phyloP scores from a whole-genome alignment of 23 red algal species.

The Porphyridium purpureum region DNA sequence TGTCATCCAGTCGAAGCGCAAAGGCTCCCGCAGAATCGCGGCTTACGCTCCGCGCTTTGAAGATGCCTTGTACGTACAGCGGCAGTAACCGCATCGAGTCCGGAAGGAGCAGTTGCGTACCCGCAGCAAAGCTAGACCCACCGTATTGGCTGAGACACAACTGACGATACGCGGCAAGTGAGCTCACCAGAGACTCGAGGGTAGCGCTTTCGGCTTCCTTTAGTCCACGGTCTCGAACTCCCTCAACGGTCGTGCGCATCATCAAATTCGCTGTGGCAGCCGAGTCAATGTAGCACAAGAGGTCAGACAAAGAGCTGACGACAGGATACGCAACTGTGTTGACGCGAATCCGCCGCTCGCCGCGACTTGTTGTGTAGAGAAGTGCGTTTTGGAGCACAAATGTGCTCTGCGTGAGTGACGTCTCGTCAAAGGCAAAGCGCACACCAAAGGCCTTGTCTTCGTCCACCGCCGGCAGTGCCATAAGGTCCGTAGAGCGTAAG shows the following conservation, averaged over 20 bases:
- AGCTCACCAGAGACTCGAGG: conserved; percentile 45
- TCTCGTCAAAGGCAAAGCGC: conserved; percentile 78
- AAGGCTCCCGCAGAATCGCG: conserved; percentile 61
- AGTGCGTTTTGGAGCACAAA: conserved; percentile 85
- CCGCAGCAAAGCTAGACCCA: conserved; percentile 1
- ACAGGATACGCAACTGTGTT: conserved; percentile 73
- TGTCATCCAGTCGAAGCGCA: conserved; percentile 75
- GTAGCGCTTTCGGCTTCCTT: conserved; percentile 40
- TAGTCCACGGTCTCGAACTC: conserved; percentile 30
- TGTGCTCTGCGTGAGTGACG: conserved; percentile 16
- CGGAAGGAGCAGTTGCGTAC: conserved; percentile 52
- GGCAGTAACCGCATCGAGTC: conserved; percentile 71
- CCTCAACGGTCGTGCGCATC: conserved; percentile 32
- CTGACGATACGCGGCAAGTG: conserved; percentile 67
- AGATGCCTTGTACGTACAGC: conserved; percentile 69
- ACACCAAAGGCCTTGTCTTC: conserved; percentile 85
- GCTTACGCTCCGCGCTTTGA: conserved; percentile 39
- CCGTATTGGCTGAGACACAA: conserved; percentile 32
- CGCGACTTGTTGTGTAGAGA: conserved; percentile 81
- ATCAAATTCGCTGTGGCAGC: conserved; percentile 59
- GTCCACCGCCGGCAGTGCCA: conserved; percentile 78
- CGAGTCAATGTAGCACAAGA: conserved; percentile 59
- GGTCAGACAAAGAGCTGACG: conserved; percentile 30
- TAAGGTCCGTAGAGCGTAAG: conserved; percentile 57
- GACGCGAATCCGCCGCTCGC: conserved; percentile 90